Conservation (phyloP, 768 basidiomycete species). For the Leccinum broughii region DNA sequence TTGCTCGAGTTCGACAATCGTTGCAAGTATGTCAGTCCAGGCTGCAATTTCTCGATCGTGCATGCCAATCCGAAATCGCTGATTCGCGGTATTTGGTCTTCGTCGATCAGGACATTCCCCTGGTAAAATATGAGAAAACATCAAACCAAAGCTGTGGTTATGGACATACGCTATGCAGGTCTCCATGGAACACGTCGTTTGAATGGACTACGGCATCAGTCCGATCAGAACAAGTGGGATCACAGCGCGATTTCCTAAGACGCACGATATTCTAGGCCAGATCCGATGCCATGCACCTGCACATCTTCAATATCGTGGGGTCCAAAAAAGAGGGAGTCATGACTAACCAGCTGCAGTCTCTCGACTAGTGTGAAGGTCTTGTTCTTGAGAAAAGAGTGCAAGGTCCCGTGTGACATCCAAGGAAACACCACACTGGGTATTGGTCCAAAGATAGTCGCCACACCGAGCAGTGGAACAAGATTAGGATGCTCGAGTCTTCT, state of each 20-base stretch:
- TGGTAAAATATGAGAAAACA: not conserved
- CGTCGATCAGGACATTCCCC: conserved; percentile 1
- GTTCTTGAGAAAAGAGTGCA: not conserved
- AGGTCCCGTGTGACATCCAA: conserved; percentile 1
- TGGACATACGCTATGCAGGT: not conserved
- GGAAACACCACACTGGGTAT: not conserved
- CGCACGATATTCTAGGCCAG: not conserved
- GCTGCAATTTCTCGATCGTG: not conserved
- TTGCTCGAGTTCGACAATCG: not conserved
- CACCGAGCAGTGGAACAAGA: not conserved
- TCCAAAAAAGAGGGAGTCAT: not conserved
- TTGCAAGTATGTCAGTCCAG: not conserved
- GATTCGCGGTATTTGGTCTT: not conserved
- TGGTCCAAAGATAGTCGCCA: not conserved
- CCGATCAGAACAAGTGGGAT: not conserved
- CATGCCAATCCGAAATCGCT: not conserved
- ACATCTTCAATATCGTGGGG: not conserved
- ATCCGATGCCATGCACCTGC: not conserved
- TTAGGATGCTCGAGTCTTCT: conserved; percentile 7
- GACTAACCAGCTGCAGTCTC: not conserved
- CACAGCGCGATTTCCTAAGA: not conserved
- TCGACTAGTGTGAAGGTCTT: not conserved
- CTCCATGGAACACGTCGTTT: not conserved
- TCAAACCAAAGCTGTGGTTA: not conserved
- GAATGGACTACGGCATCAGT: not conserved